Evolutionary conservation across 2,329 filamentous ascomycete species (phyloP).

Genomic region (Phoma sp.): DNA sequence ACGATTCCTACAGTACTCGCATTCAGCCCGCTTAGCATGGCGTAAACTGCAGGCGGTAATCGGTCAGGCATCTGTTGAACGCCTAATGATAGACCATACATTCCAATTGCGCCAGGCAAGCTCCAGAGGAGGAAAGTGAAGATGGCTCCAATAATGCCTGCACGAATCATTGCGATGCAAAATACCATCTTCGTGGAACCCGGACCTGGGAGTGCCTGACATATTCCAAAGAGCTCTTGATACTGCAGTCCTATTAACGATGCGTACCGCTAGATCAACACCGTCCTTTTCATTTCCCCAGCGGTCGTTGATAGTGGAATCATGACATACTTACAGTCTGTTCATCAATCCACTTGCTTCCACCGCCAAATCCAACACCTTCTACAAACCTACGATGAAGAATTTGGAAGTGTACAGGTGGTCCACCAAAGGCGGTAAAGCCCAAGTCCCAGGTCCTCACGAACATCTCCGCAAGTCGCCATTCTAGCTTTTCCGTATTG

Average conservation of each 20-base stretch:
- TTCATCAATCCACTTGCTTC: conserved; percentile 71
- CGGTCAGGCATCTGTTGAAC: conserved; percentile 66
- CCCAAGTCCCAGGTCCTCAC: conserved; percentile 64
- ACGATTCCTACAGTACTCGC: conserved; percentile 76
- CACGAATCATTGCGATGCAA: conserved; percentile 70
- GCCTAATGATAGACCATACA: conserved; percentile 72
- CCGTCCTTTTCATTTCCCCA: no score
- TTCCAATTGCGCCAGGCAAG: conserved; percentile 73
- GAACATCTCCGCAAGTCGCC: conserved; percentile 37
- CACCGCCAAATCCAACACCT: conserved; percentile 55
- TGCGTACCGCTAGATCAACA: no score
- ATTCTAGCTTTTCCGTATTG: conserved; percentile 31
- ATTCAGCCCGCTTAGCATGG: conserved; percentile 74
- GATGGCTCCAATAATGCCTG: conserved; percentile 65
- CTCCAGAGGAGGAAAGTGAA: conserved; percentile 71
- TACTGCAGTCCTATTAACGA: conserved; percentile 59
- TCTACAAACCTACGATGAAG: conserved; percentile 69
- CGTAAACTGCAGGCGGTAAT: conserved; percentile 70
- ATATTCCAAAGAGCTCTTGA: conserved; percentile 75
- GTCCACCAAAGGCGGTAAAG: conserved; percentile 71
- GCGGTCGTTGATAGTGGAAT: no score
- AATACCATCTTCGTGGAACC: conserved; percentile 76
- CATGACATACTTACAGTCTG: conserved; percentile 65
- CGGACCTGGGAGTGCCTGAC: conserved; percentile 73
- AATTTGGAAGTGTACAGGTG: conserved; percentile 74